Percentiles rank a stretch among this genome's conserved stretches.
phyloP scores from a whole-genome alignment of 2,329 filamentous ascomycete genomes.

The Alternaria panax region DNA sequence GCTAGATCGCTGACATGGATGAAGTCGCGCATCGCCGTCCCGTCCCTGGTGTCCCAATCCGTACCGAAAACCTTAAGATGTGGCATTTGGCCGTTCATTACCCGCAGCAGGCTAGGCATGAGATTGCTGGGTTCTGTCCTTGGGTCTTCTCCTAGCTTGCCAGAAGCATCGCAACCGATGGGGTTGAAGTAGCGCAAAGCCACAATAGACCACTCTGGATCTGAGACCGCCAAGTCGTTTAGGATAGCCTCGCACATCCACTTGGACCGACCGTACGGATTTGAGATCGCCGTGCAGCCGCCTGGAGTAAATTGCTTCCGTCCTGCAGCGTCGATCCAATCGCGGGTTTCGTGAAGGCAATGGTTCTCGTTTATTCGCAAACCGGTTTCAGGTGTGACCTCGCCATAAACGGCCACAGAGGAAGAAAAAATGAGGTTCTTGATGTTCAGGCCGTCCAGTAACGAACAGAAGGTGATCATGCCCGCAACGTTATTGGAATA shows the following conservation, averaged over 20 bases:
- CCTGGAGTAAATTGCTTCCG: conserved; percentile 1
- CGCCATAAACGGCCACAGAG: conserved; percentile 69
- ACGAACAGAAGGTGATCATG: conserved; percentile 62
- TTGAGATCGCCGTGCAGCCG: conserved; percentile 55
- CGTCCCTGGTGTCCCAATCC: conserved; percentile 68
- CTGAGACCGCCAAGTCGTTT: conserved; percentile 63
- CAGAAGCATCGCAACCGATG: conserved; percentile 67
- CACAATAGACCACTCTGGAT: conserved; percentile 67
- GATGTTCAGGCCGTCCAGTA: conserved; percentile 63
- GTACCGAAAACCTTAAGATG: conserved; percentile 65
- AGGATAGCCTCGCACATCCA: conserved; percentile 71
- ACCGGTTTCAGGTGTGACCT: conserved; percentile 40
- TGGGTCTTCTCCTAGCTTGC: conserved; percentile 67
- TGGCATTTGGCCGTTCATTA: conserved; percentile 60
- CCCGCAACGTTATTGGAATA: conserved; percentile 71
- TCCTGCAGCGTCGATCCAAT: conserved; percentile 3
- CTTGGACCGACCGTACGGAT: conserved; percentile 69
- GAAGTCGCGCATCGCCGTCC: conserved; percentile 69
- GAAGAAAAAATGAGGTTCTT: conserved; percentile 70
- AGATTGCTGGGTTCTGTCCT: conserved; percentile 66
- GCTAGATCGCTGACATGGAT: conserved; percentile 70
- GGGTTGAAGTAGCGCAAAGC: conserved; percentile 70
- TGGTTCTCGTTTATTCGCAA: conserved; percentile 60
- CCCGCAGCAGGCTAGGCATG: conserved; percentile 66
- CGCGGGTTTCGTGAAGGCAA: conserved; percentile 51